These are phyloP conservation scores for Knufia petricola DNA, from an alignment of 2,329 filamentous ascomycete genomes.

Conservation along the genomic window DNA sequence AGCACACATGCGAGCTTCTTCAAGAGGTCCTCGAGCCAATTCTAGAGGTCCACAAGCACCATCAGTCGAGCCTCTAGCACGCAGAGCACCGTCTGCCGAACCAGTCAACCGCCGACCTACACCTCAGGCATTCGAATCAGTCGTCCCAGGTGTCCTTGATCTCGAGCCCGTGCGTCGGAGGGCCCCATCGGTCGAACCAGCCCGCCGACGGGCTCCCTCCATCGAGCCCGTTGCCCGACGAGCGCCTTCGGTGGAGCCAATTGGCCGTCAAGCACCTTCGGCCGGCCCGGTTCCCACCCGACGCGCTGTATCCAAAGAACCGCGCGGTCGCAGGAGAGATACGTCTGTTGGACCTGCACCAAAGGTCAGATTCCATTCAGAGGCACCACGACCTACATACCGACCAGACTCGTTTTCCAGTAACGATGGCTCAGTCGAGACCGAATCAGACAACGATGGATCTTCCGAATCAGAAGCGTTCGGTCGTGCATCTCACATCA, in stretches of 20 bases:
- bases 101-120: background rate
- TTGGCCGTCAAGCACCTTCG: background rate
- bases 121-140: background rate
- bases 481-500: background rate
- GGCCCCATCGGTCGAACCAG: conserved; percentile 4
- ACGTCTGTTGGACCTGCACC: background rate
- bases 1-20: conserved; percentile 7
- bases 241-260: background rate
- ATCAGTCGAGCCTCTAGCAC: background rate
- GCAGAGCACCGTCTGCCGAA: background rate
- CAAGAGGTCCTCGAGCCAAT: background rate
- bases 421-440: conserved; percentile 3
- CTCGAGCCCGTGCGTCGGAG: conserved; percentile 1
- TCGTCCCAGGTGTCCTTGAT: background rate
- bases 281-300: background rate
- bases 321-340: conserved; percentile 1
- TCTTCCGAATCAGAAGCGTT: background rate
- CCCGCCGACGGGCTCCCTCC: background rate
- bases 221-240: background rate
- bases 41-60: conserved; percentile 1
- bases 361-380: conserved; percentile 4
- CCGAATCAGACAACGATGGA: background rate
- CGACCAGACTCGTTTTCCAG: conserved; percentile 5
- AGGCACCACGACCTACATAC: background rate
- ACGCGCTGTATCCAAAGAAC: background rate